Evolutionary conservation across 495 filamentous ascomycete genomes (phyloP), one percentile per base, ranked within the genome.

Genomic region (Neurospora sp.): DNA sequence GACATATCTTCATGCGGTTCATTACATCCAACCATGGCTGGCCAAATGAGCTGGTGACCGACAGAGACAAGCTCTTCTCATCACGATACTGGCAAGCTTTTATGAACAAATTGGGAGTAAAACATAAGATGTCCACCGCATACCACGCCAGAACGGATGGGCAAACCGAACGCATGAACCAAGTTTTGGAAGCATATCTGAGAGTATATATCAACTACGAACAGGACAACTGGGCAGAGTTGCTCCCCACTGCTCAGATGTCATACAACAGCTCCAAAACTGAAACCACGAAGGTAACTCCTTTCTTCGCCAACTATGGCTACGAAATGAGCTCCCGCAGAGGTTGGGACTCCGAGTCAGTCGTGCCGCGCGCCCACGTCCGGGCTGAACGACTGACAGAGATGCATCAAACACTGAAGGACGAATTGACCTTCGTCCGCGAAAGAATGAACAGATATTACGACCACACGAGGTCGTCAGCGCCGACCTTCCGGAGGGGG

Each of bases 401-500:
- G 68, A 22, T 78, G 61, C 69, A 77, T 11, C 38, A 75, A 70
- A 68, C 77, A 40, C 68, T 75, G 68, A 72, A 53, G 41, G 61
- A 31, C 74, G 69, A 78, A 59, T 65, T 77, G 31, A 71, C 73
- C 39, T 77, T 77, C 37, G n/a, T 75, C 22, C 77, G 73, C 12
- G 8, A 61, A 70, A 14, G 37, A 12, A 70, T 73, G 69, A 76
- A 53, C 7, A 69, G n/a, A 42, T 80, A 80, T 12, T 72, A 73
- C 71, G 65, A 80, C 48, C 71, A 74, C 73, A 14, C 44, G 68
- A 74, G 69, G 68, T 48, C 73, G 53, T 73, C 78, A 59, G 74
- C 70, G 73, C 72, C 61, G 70, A 73, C 70, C 68, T 74, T 78
- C 44, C 77, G 77, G 74, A 71, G 71, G 73, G 74, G 74, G 74